Evolutionary conservation across 768 basidiomycete genomes (phyloP).

Genomic region (Mycena epipterygia): DNA sequence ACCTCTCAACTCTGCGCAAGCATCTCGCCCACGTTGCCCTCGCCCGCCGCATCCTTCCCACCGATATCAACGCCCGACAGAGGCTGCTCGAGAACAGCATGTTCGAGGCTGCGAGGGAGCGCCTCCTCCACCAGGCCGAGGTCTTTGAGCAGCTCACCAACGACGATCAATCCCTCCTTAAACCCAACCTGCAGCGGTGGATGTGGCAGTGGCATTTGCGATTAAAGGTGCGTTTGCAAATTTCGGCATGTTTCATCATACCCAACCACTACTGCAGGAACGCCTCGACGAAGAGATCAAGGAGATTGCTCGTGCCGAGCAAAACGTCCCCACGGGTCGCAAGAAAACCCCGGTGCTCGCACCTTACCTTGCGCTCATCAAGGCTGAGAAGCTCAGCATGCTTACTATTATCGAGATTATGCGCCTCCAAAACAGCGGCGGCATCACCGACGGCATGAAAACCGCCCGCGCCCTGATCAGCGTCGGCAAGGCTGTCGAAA

Average conservation of each 20-base stretch:
- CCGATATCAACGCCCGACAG: conserved; percentile 82
- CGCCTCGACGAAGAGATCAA: conserved; percentile 67
- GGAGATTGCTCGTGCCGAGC: conserved; percentile 57
- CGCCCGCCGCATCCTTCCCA: conserved; percentile 72
- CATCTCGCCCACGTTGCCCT: conserved; percentile 76
- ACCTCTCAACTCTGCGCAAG: conserved; percentile 77
- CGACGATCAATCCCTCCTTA: conserved; percentile 57
- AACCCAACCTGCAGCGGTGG: conserved; percentile 73
- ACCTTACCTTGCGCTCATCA: conserved; percentile 83
- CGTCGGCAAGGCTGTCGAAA: conserved; percentile 89
- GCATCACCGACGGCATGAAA: conserved; percentile 90
- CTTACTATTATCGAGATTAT: conserved; percentile 93
- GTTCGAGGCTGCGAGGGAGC: conserved; percentile 84
- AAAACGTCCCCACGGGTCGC: background rate
- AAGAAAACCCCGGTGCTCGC: conserved; percentile 50
- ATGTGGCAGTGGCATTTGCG: conserved; percentile 90
- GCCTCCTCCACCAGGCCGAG: conserved; percentile 74
- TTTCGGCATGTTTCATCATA: background rate
- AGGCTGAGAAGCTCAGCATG: conserved; percentile 84
- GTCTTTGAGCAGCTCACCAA: conserved; percentile 71
- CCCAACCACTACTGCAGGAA: conserved; percentile 1
- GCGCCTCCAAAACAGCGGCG: conserved; percentile 82
- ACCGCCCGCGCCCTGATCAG: conserved; percentile 84
- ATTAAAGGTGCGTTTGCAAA: conserved; percentile 50
- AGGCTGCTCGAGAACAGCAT: conserved; percentile 88